A percentile compares a stretch with the other conserved stretches of the same genome.
Evolutionary conservation across 2,329 filamentous ascomycete genomes (phyloP).

Genomic region (Sporothrix mexicana): DNA sequence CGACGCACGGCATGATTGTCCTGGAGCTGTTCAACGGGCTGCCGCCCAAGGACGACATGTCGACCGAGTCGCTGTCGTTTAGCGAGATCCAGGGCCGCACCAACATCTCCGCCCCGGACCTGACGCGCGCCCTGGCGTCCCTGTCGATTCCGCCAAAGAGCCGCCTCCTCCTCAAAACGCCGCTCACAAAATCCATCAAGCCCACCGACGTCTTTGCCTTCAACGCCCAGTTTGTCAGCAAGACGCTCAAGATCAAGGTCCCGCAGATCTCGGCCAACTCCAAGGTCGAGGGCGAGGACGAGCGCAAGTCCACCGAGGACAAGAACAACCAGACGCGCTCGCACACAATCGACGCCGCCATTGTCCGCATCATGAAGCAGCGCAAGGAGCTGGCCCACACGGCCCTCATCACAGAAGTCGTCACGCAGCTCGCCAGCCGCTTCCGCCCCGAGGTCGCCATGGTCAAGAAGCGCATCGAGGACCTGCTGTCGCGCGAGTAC

Average conservation of each 20-base stretch:
- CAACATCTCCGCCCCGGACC: slow-evolving; percentile 75
- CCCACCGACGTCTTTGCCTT: slow-evolving; percentile 79
- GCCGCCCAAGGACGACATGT: slow-evolving; percentile 50
- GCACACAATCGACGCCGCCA: slow-evolving; percentile 75
- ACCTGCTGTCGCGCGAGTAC: slow-evolving; percentile 77
- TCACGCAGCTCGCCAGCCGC: slow-evolving; percentile 69
- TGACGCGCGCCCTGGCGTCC: slow-evolving; percentile 79
- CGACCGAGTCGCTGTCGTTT: slow-evolving; percentile 51
- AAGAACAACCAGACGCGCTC: slow-evolving; percentile 75
- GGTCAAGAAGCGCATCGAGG: slow-evolving; percentile 83
- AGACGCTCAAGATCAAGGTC: slow-evolving; percentile 86
- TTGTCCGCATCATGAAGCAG: slow-evolving; percentile 88
- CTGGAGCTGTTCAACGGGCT: slow-evolving; percentile 88
- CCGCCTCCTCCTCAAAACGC: slow-evolving; percentile 78
- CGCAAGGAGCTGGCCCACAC: slow-evolving; percentile 74
- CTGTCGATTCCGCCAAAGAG: slow-evolving; percentile 84
- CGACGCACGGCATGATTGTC: slow-evolving; percentile 91
- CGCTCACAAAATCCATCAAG: slow-evolving; percentile 78
- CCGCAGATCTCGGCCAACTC: slow-evolving; percentile 81
- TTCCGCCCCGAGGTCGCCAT: slow-evolving; percentile 79
- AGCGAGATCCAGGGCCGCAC: slow-evolving; percentile 85
- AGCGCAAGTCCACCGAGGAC: slow-evolving; percentile 73
- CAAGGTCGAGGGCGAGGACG: slow-evolving; percentile 78
- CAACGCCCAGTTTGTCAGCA: slow-evolving; percentile 81
- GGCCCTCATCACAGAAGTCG: slow-evolving; percentile 72